These are phyloP conservation scores for Colletotrichum chlorophyti DNA, from an alignment of 2,329 filamentous ascomycete genomes.

Conservation along the genomic window DNA sequence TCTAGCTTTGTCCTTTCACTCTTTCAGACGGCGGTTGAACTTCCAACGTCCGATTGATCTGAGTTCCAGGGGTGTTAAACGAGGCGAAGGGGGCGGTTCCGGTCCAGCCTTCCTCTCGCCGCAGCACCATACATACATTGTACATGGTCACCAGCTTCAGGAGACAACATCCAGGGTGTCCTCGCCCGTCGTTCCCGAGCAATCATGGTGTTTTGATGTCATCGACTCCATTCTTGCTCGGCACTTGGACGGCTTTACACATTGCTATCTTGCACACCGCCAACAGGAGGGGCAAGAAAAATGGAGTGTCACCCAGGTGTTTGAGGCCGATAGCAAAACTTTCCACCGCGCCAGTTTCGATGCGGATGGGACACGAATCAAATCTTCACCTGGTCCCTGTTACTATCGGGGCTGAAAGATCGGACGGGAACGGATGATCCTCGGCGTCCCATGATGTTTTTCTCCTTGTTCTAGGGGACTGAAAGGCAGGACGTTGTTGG, in stretches of 20 bases:
- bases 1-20: neutral
- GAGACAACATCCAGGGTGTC: neutral
- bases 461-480: neutral
- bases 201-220: constrained; percentile 22
- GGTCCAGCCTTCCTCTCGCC: neutral
- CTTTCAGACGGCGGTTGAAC: constrained; percentile 10
- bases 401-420: too few species aligned
- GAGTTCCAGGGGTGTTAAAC: neutral
- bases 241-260: constrained; percentile 19
- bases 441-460: too few species aligned
- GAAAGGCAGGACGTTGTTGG: too few species aligned
- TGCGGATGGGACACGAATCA: too few species aligned
- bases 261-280: too few species aligned
- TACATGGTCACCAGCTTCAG: too few species aligned
- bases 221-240: constrained; percentile 23
- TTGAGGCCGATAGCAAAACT: too few species aligned
- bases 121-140: too few species aligned
- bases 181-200: constrained; percentile 10
- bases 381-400: too few species aligned
- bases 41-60: neutral
- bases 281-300: neutral
- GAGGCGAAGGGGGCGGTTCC: neutral
- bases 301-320: too few species aligned
- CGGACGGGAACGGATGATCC: too few species aligned
- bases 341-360: too few species aligned